A percentile compares a stretch with the other conserved stretches of the same genome.
Conservation (phyloP, 129 eudicot genomes). For the Escallonia rubra region DNA sequence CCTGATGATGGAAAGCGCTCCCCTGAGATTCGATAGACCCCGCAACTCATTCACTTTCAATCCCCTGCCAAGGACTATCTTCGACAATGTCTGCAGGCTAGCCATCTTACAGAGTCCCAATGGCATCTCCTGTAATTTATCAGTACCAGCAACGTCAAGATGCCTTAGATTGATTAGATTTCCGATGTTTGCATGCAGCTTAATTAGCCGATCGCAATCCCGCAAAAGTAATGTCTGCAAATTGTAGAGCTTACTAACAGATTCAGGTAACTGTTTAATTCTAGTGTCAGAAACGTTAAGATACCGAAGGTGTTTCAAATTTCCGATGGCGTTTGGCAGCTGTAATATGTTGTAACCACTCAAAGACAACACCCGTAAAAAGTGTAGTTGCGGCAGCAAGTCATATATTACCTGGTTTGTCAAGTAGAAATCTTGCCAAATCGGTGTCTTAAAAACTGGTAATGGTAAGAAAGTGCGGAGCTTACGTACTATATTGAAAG, state of each 20-base stretch:
- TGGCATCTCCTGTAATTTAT: slow-evolving; percentile 27
- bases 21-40: slow-evolving; percentile 20
- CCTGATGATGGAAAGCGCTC: slow-evolving; percentile 29
- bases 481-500: slow-evolving; percentile 15
- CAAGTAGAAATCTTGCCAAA: neutral
- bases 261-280: slow-evolving; percentile 21
- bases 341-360: slow-evolving; percentile 9
- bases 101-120: slow-evolving; percentile 25
- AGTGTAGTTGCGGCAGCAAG: slow-evolving; percentile 10
- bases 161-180: slow-evolving; percentile 27
- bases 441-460: slow-evolving; percentile 3
- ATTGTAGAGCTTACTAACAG: slow-evolving; percentile 10
- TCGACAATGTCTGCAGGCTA: slow-evolving; percentile 25
- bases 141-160: slow-evolving; percentile 29
- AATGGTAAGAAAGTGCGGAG: slow-evolving; percentile 39
- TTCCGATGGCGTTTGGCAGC: slow-evolving; percentile 17
- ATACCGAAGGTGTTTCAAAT: slow-evolving; percentile 29
- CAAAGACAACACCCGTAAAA: slow-evolving; percentile 16
- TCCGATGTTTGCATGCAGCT: slow-evolving; percentile 17
- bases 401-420: slow-evolving; percentile 16
- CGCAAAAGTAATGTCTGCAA: slow-evolving; percentile 28
- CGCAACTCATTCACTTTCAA: slow-evolving; percentile 23
- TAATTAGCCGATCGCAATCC: slow-evolving; percentile 19
- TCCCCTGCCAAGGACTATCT: slow-evolving; percentile 26
- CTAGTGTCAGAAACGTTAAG: slow-evolving; percentile 14